Percentiles rank a stretch among this genome's conserved stretches.
Evolutionary conservation across 208 protist species (phyloP).

Genomic region (Trypanosoma theileri): DNA sequence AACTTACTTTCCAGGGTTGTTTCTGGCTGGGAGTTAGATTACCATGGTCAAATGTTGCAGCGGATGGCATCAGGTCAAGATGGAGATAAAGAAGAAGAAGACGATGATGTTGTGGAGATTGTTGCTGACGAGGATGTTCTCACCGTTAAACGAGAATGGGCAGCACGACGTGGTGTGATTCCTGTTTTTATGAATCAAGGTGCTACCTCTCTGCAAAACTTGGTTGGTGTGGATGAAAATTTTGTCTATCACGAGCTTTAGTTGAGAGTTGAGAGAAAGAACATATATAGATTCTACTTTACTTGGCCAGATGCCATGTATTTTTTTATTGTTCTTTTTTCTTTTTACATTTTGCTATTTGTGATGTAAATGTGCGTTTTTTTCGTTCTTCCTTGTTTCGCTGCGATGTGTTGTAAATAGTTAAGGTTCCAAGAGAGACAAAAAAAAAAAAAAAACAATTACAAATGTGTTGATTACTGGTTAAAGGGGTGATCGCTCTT

Average conservation of each 20-base stretch:
- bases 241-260: slow-evolving; percentile 89
- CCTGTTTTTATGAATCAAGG: slow-evolving; percentile 3
- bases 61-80: slow-evolving; percentile 32
- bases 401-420: no score
- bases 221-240: slow-evolving; percentile 71
- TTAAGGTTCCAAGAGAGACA: not conserved
- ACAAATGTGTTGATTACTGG: slow-evolving; percentile 60
- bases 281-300: no score
- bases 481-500: slow-evolving; percentile 45
- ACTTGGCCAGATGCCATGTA: no score
- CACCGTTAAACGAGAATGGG: slow-evolving; percentile 73
- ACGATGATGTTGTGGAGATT: slow-evolving; percentile 41
- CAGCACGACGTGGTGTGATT: not conserved
- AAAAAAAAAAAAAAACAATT: slow-evolving; percentile 47
- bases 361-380: no score
- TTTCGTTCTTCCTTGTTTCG: no score
- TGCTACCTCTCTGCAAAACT: slow-evolving; percentile 34
- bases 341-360: no score
- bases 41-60: slow-evolving; percentile 32
- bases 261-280: not conserved
- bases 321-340: no score
- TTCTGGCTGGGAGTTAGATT: slow-evolving; percentile 82
- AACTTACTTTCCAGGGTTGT: slow-evolving; percentile 78
- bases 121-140: slow-evolving; percentile 26
- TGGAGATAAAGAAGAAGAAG: slow-evolving; percentile 20